Conservation (phyloP, 768 basidiomycete genomes). For the Lentinus brumalis region DNA sequence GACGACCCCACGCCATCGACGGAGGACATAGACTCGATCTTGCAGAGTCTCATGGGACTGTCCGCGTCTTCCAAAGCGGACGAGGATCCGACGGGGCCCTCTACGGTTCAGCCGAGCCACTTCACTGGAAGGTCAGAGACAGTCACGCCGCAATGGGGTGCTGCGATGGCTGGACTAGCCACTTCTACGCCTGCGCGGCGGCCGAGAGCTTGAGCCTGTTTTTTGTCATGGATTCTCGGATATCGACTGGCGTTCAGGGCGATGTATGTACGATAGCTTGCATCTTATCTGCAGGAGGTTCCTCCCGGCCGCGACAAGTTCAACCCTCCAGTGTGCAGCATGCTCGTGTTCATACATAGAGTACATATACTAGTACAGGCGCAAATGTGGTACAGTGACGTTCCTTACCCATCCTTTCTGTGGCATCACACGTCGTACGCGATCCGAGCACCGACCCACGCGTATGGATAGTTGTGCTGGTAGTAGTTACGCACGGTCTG, state of each 20-base stretch:
- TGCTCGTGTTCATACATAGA: too few species aligned
- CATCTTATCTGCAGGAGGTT: too few species aligned
- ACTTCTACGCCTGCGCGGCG: not conserved
- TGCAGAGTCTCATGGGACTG: constrained; percentile 42
- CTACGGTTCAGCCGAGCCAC: not conserved
- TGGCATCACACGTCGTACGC: constrained; percentile 49
- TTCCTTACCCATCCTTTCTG: not conserved
- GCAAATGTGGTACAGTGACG: too few species aligned
- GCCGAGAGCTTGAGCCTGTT: not conserved
- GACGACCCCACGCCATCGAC: constrained; percentile 39
- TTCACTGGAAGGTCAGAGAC: constrained; percentile 14
- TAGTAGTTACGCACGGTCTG: constrained; percentile 87
- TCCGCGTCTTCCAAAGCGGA: constrained; percentile 1
- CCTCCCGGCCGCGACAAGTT: too few species aligned
- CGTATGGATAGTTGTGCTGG: constrained; percentile 86
- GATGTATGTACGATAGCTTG: not conserved
- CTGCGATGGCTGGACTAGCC: not conserved
- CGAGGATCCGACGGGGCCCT: not conserved
- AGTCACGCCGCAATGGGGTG: constrained; percentile 15
- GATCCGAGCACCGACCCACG: constrained; percentile 80
- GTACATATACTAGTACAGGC: too few species aligned
- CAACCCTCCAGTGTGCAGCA: too few species aligned
- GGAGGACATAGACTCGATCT: constrained; percentile 41
- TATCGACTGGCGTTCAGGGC: too few species aligned
- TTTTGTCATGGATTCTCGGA: not conserved